Evolutionary conservation across 2,329 filamentous ascomycete species (phyloP).

Genomic region (Monosporascus sp.): DNA sequence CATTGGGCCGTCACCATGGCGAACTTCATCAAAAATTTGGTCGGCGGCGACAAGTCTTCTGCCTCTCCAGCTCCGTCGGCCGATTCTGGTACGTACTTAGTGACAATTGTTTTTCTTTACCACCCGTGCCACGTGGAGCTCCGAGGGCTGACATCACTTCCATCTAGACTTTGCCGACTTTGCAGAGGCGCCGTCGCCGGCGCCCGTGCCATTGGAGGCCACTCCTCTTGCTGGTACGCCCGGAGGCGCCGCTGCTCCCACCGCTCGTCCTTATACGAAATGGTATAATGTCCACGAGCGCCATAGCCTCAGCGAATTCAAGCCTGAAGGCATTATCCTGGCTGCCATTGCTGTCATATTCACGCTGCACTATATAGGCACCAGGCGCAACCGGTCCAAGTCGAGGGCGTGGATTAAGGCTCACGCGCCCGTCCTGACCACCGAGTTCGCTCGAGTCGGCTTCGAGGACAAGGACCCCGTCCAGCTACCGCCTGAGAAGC

Average conservation of each 20-base stretch:
- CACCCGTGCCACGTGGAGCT: not conserved
- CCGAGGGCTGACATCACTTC: slow-evolving; percentile 18
- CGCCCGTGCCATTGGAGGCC: slow-evolving; percentile 43
- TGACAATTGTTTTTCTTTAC: slow-evolving; percentile 2
- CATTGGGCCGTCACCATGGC: slow-evolving; percentile 39
- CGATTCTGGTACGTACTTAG: slow-evolving; percentile 57
- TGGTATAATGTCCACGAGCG: slow-evolving; percentile 98
- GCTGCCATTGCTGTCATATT: slow-evolving; percentile 70
- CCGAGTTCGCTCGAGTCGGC: slow-evolving; percentile 84
- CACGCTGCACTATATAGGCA: slow-evolving; percentile 74
- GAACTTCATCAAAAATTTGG: slow-evolving; percentile 60
- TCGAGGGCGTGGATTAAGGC: slow-evolving; percentile 75
- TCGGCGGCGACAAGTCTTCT: slow-evolving; percentile 61
- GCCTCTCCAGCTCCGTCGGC: slow-evolving; percentile 43
- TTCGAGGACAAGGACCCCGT: slow-evolving; percentile 57
- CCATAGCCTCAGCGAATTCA: slow-evolving; percentile 77
- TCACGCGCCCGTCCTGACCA: slow-evolving; percentile 64
- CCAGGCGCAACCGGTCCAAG: slow-evolving; percentile 71
- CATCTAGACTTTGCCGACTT: slow-evolving; percentile 87
- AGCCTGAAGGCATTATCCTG: slow-evolving; percentile 77
- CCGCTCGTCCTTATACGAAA: slow-evolving; percentile 69
- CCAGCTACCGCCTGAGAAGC: slow-evolving; percentile 43
- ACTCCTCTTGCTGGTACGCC: slow-evolving; percentile 42
- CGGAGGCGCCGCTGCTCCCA: slow-evolving; percentile 37
- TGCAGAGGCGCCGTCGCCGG: slow-evolving; percentile 68